Evolutionary conservation across 2,329 filamentous ascomycete genomes (phyloP).

Genomic region (Epichloe festucae): DNA sequence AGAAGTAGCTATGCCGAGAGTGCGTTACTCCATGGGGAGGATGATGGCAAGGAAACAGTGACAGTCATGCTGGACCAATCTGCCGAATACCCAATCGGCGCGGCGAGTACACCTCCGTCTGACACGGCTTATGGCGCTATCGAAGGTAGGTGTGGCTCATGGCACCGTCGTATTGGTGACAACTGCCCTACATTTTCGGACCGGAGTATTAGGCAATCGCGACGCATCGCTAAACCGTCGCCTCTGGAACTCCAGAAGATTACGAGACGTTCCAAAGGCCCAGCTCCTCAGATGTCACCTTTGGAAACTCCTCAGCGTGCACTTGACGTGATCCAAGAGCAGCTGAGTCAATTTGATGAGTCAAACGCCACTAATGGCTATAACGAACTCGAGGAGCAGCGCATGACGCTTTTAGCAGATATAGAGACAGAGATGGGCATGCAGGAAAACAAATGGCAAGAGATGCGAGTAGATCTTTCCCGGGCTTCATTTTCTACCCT

Average conservation of each 20-base stretch:
- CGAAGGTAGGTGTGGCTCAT: constrained; percentile 15
- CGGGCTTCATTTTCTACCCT: constrained; percentile 38
- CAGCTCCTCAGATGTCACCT: constrained; percentile 36
- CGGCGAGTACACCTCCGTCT: not conserved
- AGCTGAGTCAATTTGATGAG: constrained; percentile 36
- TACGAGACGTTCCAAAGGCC: constrained; percentile 29
- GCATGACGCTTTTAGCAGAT: constrained; percentile 40
- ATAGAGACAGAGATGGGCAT: constrained; percentile 49
- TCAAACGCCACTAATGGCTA: constrained; percentile 19
- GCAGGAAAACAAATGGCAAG: constrained; percentile 47
- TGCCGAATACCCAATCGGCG: constrained; percentile 5
- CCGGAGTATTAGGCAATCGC: constrained; percentile 30
- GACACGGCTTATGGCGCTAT: constrained; percentile 8
- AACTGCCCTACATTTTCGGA: constrained; percentile 45
- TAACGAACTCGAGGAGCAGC: constrained; percentile 26
- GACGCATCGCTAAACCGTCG: constrained; percentile 43
- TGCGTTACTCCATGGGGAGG: constrained; percentile 7
- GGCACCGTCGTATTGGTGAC: constrained; percentile 47
- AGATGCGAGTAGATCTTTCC: constrained; percentile 38
- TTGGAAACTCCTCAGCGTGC: constrained; percentile 38
- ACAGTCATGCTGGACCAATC: constrained; percentile 31
- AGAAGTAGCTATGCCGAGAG: not conserved
- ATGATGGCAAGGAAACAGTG: constrained; percentile 24
- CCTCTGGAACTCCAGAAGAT: constrained; percentile 37
- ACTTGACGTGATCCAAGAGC: constrained; percentile 36